Percentiles rank a stretch among this genome's conserved stretches.
phyloP scores from a whole-genome alignment of 2,329 filamentous ascomycete species.

The Fusarium sp. region DNA sequence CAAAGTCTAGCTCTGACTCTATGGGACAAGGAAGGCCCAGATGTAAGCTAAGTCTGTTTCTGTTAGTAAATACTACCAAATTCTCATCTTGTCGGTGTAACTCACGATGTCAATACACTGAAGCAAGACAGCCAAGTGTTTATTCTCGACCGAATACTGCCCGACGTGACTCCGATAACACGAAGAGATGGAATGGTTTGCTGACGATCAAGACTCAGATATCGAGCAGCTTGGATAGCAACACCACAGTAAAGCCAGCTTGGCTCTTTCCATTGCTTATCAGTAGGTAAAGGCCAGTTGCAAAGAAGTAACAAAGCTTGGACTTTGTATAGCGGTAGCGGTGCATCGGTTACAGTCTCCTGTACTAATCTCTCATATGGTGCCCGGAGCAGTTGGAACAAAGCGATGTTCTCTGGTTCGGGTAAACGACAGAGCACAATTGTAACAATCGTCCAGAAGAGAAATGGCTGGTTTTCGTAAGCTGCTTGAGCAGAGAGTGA shows the following conservation, averaged over 20 bases:
- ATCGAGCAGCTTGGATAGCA: slow-evolving; percentile 34
- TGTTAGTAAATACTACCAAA: not conserved
- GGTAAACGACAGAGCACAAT: slow-evolving; percentile 22
- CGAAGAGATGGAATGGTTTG: slow-evolving; percentile 24
- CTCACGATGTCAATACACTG: slow-evolving; percentile 30
- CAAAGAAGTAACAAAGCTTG: slow-evolving; percentile 29
- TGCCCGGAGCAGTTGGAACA: not conserved
- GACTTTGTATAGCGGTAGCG: slow-evolving; percentile 32
- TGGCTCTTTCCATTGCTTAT: slow-evolving; percentile 19
- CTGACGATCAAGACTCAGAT: slow-evolving; percentile 31
- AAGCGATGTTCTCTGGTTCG: not conserved
- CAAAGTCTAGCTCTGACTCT: slow-evolving; percentile 27
- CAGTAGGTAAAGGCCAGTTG: slow-evolving; percentile 30
- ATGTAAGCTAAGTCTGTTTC: slow-evolving; percentile 24
- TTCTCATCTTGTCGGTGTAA: fast-evolving
- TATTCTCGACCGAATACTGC: slow-evolving; percentile 17
- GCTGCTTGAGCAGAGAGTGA: not conserved
- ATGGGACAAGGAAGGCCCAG: slow-evolving; percentile 25
- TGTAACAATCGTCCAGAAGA: slow-evolving; percentile 38
- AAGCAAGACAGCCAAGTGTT: slow-evolving; percentile 36
- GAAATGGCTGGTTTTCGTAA: slow-evolving; percentile 15
- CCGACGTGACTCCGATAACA: slow-evolving; percentile 21
- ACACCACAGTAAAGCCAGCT: slow-evolving; percentile 37
- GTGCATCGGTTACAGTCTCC: slow-evolving; percentile 11
- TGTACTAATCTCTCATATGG: slow-evolving; percentile 24